Percentiles rank a stretch among this genome's conserved stretches.
These are phyloP conservation scores for Tylopilus orsonianus DNA, from an alignment of 1,284 basidiomycete species.

Conservation along the genomic window DNA sequence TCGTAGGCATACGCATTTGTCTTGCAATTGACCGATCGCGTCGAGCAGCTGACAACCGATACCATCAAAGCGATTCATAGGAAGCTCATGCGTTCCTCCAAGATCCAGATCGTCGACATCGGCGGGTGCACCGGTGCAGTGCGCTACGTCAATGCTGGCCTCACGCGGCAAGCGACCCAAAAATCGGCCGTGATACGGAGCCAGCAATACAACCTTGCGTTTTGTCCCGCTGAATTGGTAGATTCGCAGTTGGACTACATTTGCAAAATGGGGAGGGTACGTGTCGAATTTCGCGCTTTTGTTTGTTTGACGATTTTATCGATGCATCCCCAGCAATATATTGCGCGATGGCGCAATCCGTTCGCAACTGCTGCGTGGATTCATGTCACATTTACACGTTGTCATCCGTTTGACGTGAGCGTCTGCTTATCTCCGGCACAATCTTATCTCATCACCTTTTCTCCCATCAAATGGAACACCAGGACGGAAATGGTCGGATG, in stretches of 20 bases:
- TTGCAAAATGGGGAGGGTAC: conserved; percentile 41
- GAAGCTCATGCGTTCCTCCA: conserved; percentile 35
- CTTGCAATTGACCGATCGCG: conserved; percentile 23
- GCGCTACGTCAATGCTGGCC: conserved; percentile 37
- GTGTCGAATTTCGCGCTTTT: conserved; percentile 8
- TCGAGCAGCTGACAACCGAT: conserved; percentile 31
- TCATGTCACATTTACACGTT: conserved; percentile 42
- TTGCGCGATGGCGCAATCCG: conserved; percentile 40
- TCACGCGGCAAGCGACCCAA: conserved; percentile 36
- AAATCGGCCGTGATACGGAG: conserved; percentile 38
- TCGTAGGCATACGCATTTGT: conserved; percentile 28
- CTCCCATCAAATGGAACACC: neutral
- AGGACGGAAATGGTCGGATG: conserved; percentile 46
- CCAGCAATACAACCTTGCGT: conserved; percentile 37
- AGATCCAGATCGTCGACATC: conserved; percentile 25
- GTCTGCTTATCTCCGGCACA: neutral
- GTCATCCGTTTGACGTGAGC: conserved; percentile 45
- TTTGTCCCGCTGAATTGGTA: conserved; percentile 39
- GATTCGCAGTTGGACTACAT: conserved; percentile 43
- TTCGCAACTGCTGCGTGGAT: conserved; percentile 46
- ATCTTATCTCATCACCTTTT: neutral
- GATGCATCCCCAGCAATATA: conserved; percentile 33
- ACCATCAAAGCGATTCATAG: conserved; percentile 30
- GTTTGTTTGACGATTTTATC: neutral
- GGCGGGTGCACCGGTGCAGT: conserved; percentile 11